These are phyloP conservation scores for Crithidia brevicula DNA, from an alignment of 208 protist genomes.

Conservation along the genomic window DNA sequence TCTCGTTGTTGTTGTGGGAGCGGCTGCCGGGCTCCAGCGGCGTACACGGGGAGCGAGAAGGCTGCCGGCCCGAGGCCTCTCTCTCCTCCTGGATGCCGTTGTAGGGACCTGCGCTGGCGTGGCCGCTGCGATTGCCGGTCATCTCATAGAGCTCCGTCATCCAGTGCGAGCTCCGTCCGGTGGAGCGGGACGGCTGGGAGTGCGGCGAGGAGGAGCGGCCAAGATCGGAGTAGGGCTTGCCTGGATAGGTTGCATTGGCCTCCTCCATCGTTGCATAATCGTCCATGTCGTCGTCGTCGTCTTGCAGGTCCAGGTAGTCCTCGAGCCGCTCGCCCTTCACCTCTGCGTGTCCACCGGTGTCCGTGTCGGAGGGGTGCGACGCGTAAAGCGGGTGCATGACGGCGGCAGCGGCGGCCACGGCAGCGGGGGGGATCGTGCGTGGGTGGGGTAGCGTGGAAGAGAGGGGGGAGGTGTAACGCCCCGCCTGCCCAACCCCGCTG, in stretches of 20 bases:
- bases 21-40: background rate
- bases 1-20: background rate
- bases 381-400: constrained; percentile 5
- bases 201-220: constrained; percentile 7
- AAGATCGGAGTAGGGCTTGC: background rate
- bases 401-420: constrained; percentile 4
- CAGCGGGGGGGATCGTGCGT: background rate
- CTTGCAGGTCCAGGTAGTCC: constrained; percentile 20
- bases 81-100: background rate
- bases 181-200: background rate
- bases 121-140: background rate
- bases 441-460: constrained; percentile 10
- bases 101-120: no score
- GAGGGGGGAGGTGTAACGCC: background rate
- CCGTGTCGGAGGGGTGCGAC: background rate
- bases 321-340: constrained; percentile 12
- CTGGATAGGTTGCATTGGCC: background rate
- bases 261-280: background rate
- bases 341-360: constrained; percentile 1
- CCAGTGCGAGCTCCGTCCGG: constrained; percentile 4
- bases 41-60: constrained; percentile 2
- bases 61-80: background rate
- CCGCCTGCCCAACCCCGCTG: background rate
- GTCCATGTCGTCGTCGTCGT: constrained; percentile 7
- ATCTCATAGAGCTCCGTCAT: constrained; percentile 6